Evolutionary conservation across 495 filamentous ascomycete genomes (phyloP).

Genomic region (Neurospora hispaniola): DNA sequence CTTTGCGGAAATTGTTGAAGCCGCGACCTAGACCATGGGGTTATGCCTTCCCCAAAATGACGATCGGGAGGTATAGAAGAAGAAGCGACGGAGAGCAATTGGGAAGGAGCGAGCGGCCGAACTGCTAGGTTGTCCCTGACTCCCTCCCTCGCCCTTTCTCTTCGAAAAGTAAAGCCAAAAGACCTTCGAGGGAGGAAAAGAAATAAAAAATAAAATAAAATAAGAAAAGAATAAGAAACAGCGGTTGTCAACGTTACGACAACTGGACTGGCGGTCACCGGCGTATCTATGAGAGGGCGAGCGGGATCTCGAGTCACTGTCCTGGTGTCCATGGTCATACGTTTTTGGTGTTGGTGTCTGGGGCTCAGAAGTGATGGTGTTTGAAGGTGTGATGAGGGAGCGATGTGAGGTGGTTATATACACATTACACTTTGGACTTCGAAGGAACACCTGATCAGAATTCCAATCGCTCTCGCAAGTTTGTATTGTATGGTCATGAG

Average conservation of each 20-base stretch:
- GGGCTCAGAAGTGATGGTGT: not conserved
- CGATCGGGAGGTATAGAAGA: not conserved
- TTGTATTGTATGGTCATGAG: not conserved
- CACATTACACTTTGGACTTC: not conserved
- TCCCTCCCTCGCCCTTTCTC: not conserved
- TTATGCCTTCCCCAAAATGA: not conserved
- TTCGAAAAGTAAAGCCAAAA: not conserved
- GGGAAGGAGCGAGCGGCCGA: not conserved
- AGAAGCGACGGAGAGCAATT: not conserved
- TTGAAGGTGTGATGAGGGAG: not conserved
- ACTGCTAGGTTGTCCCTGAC: not conserved
- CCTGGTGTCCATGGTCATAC: not conserved
- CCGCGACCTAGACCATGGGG: not conserved
- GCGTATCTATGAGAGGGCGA: constrained; percentile 35
- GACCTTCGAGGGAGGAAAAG: too few species aligned
- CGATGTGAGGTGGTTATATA: not conserved
- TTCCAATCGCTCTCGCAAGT: not conserved
- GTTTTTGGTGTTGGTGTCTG: not conserved
- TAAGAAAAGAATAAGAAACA: not conserved
- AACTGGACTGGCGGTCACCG: not conserved
- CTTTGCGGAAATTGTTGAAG: not conserved
- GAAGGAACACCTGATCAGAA: not conserved
- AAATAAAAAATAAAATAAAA: not conserved
- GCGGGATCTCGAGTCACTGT: constrained; percentile 37
- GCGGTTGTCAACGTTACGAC: not conserved